Base-by-base conservation (phyloP, 805 yeast genomes). In the Kodamaea restingae region DNA sequence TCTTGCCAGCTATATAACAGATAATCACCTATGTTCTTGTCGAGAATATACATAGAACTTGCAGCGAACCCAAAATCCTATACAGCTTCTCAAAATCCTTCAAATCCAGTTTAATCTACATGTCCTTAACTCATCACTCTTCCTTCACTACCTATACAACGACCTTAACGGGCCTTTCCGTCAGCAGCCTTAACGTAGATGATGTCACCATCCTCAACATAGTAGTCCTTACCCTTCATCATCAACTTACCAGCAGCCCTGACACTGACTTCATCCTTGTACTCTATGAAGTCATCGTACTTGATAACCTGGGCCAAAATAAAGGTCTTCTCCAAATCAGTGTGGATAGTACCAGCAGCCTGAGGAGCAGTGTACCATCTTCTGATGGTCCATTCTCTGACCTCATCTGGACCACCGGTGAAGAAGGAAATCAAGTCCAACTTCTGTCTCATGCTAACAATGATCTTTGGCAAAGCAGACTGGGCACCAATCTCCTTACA, bases 341-440 rank as follows among this genome's bases (percentile, higher is more conserved):
- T 85, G 65, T 93, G 98, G 55, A 91, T 91, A 32, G 93, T 95
- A 61, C 97, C 98, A 15, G 98, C 98, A 32, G 98, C 98, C 58
- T 85, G 88, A n/a, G 98, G 98, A 39, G 97, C 97, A 53, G 86
- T 82, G 34, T 91, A 84, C 52, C 95, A 95, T 51, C 74, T 71
- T 67, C 98, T 80, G 47, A 93, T 80, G 25, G 98, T 93, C 98
- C 98, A 93, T 67, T 95, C 97, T 64, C 97, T 84, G 36, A 90
- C 95, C 70, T 93, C 98, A 46, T 86, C 87, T 30, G 95, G 84
- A 52, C 98, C 98, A 60, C 93, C 83, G 25, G 98, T 93, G 77
- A 88, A 93, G 74, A 83, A 93, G 39, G 96, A 88, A 50, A 90
- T 88, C 63, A 93, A 80, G 50, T 84, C 84, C 44, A 90, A 74